Evolutionary conservation across 2,329 filamentous ascomycete genomes (phyloP), one percentile per base, ranked within the genome.

Genomic region (Calonectria multiphialidica): DNA sequence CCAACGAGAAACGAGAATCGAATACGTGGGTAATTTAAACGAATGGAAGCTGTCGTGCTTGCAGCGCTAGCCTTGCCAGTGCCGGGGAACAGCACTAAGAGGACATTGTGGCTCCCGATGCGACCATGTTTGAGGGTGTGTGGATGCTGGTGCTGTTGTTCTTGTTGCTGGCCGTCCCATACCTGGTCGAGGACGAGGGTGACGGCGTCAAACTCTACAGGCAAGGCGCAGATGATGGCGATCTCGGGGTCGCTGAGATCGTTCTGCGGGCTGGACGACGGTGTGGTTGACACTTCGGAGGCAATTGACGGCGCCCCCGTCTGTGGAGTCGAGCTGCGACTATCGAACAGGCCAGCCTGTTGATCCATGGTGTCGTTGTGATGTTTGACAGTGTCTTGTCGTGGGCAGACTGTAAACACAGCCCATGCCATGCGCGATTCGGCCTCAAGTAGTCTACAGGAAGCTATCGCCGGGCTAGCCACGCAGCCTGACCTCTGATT

Each of bases 401-500:
- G 35, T 37, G 35, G 8, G n/a, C 53, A 40, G n/a, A 6, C 8
- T 25, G 33, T 23, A 25, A 18, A 37, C 33, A 9, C n/a, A 3
- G 9, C 21, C 21, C 33, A 35, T 21, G 53, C 53, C 50, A 23
- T 4, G 53, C 15, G 53, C 53, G 35, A 59, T 59, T 37, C 35
- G 35, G 35, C 35, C 13, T 37, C 35, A 59, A 59, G 47, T 50
- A 50, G 25, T 37, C 44, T 40, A 59, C 53, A 40, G 53, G 53
- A 59, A 40, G 53, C 53, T 30, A 59, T 59, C 53, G 21, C 33
- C 33, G 21, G 21, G 53, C 53, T 28, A 10, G 35, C 18, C 53
- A 59, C 53, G 53, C 33, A 59, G 53, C 53, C 53, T 33, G 53
- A 59, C 35, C 53, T 59, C 33, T 59, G 35, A 13, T 57, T 37